A percentile compares a stretch with the other conserved stretches of the same genome.
Conservation (phyloP, 2,329 filamentous ascomycete species). For the Aureobasidium leucospermi region DNA sequence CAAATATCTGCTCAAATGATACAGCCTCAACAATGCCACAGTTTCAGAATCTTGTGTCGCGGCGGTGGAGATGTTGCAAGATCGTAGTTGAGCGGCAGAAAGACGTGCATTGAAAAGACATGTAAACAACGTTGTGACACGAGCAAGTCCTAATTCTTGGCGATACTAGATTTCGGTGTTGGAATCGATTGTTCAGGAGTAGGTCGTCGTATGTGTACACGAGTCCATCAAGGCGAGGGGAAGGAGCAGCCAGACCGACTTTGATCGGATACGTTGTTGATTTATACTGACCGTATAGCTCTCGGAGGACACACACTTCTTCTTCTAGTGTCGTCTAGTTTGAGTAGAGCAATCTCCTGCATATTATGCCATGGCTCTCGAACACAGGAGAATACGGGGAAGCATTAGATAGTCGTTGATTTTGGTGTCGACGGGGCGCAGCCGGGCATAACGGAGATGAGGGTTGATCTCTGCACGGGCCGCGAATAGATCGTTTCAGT, state of each 20-base stretch:
- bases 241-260: too few species aligned
- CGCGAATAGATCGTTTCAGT: background rate
- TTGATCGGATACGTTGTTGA: too few species aligned
- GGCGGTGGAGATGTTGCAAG: too few species aligned
- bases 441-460: background rate
- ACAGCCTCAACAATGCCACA: background rate
- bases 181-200: background rate
- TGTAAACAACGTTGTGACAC: too few species aligned
- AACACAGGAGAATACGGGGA: background rate
- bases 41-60: too few species aligned
- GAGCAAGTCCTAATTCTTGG: too few species aligned
- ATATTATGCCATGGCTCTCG: background rate
- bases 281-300: too few species aligned
- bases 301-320: background rate
- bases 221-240: background rate
- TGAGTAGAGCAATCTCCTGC: background rate
- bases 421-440: background rate
- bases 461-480: background rate
- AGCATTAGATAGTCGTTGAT: constrained; percentile 4
- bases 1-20: background rate
- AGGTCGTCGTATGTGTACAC: background rate
- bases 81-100: too few species aligned
- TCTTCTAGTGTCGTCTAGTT: background rate
- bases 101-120: too few species aligned
- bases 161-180: too few species aligned